Percentiles rank a stretch among this genome's conserved stretches.
Evolutionary conservation across 1,284 basidiomycete species (phyloP).

Genomic region (Cryptococcus sp.): DNA sequence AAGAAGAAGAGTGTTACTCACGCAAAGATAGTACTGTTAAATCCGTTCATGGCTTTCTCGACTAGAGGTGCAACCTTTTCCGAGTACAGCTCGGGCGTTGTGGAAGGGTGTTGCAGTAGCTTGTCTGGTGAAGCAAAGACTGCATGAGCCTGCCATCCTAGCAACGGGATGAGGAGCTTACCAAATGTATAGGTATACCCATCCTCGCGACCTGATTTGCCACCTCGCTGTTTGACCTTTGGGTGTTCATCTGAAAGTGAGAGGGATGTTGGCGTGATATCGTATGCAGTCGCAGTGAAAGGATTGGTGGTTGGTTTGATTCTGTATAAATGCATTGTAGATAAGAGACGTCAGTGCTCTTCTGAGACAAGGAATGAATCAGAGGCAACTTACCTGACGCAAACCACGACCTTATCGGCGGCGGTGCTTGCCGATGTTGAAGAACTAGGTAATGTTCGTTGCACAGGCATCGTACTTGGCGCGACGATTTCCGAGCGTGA

Average conservation of each 20-base stretch:
- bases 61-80: conserved; percentile 57
- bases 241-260: conserved; percentile 48
- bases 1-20: conserved; percentile 12
- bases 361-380: neutral
- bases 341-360: neutral
- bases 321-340: conserved; percentile 19
- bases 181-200: conserved; percentile 52
- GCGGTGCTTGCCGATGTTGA: neutral
- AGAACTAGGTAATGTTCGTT: neutral
- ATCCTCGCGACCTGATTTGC: conserved; percentile 49
- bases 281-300: conserved; percentile 44
- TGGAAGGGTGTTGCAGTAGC: conserved; percentile 51
- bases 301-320: conserved; percentile 45
- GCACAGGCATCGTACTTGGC: conserved; percentile 1
- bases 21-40: conserved; percentile 60
- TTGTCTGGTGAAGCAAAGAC: conserved; percentile 34
- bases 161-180: conserved; percentile 18
- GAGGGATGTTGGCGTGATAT: conserved; percentile 39
- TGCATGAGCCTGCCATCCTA: neutral
- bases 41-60: conserved; percentile 59
- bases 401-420: conserved; percentile 50
- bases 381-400: conserved; percentile 42
- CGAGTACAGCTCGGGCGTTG: conserved; percentile 55
- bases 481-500: conserved; percentile 9
- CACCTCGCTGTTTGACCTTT: conserved; percentile 49